Evolutionary conservation across 23 red algal species (phyloP).

Genomic region (Gracilaria gracilis): DNA sequence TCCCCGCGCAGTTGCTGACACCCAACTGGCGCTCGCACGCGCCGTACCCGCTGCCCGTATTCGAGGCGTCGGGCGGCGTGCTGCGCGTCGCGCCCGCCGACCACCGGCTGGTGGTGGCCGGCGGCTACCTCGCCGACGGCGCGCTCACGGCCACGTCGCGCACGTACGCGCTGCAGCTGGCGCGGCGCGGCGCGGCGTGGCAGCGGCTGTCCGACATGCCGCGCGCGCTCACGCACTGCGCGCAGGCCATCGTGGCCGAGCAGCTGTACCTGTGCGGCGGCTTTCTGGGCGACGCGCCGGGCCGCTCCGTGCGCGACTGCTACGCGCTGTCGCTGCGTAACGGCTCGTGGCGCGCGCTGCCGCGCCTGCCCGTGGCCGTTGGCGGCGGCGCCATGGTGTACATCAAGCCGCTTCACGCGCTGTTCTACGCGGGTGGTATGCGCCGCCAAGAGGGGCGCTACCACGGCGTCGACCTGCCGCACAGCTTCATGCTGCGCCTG

Average conservation of each 20-base stretch:
- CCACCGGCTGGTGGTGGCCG: conserved; percentile 10
- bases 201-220: conserved; percentile 8
- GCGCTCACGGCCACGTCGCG: conserved; percentile 6
- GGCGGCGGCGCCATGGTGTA: conserved; percentile 39
- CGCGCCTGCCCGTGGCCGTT: conserved; percentile 7
- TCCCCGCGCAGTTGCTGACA: background rate
- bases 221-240: conserved; percentile 30
- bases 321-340: background rate
- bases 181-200: background rate
- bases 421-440: conserved; percentile 53
- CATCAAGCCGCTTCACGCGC: conserved; percentile 7
- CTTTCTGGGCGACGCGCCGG: conserved; percentile 29
- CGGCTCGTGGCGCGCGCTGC: background rate
- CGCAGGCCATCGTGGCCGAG: background rate
- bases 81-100: background rate
- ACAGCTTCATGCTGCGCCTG: conserved; percentile 20
- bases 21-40: background rate
- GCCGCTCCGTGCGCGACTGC: conserved; percentile 10
- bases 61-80: conserved; percentile 41
- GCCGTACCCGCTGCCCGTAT: conserved; percentile 33
- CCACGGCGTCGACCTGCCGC: conserved; percentile 13
- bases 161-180: background rate
- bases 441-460: background rate
- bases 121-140: conserved; percentile 34
- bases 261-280: conserved; percentile 43